Evolutionary conservation across 129 eudicot genomes (phyloP), one percentile per base, ranked within the genome.

Genomic region (Artemisia annua): DNA sequence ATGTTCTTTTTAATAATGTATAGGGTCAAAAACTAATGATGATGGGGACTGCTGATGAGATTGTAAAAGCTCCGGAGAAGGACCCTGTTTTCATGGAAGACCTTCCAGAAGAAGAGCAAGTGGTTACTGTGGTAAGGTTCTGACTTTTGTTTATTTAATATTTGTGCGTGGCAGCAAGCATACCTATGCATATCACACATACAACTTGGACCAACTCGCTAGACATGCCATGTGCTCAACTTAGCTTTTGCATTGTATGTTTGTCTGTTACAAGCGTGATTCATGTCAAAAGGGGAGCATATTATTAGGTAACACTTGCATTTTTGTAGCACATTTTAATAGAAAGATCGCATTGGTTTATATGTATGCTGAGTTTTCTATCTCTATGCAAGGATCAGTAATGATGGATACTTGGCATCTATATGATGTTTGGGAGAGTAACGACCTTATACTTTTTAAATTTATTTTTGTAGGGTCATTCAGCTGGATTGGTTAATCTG

Each of bases 31-130:
- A 85, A 51, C 63, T 94, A 73, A 94, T 94, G 98, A 90, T 94
- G 98, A 90, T 90, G 93, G 98, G 98, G 80, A 94, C 98, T 78
- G 96, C 96, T 48, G 98, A 94, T 70, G 98, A 94, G 84, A 81
- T 94, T 63, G 85, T 94, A 35, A 90, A 94, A 82, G 97, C 96
- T 67, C 98, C 98, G 35, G 98, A 94, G 83, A 94, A 94, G 84
- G 93, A 87, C 11, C 86, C 96, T 44, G 86, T 94, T 69, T 94
- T 94, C 79, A 84, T 87, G 72, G 98, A 94, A 80, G 98, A 94
- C 77, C 87, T 94, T 72, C 97, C 98, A 61, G 97, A 94, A 83
- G 97, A 94, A 80, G 98, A 90, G 65, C 98, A 75, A 84, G 97
- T 67, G 55, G 92, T 83, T 83, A 80, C 85, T 67, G 84, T 86